Base-by-base conservation (phyloP, 75 land plant species). In the Larix kaempferi region DNA sequence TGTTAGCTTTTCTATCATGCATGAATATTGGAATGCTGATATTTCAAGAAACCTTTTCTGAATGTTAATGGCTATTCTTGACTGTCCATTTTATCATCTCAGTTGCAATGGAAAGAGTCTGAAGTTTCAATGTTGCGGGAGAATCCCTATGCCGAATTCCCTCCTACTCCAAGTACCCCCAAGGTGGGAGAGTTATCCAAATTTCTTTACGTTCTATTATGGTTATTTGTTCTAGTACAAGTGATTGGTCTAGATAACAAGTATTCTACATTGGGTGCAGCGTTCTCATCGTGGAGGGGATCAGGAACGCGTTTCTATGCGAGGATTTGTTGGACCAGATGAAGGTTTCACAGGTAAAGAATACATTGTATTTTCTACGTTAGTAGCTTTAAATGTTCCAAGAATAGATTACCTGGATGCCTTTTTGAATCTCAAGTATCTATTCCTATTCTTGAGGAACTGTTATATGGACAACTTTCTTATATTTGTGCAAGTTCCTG, bases 31-130 rank as follows among this genome's bases (percentile, higher is more conserved):
- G 72, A 17, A 39, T 41, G 22, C 41, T 69, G 52, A 41, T 11
- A 39, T 44, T 35, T 41, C 13, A 33, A 39, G 41, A n/a, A 69
- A 12, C 22, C 6, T 37, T n/a, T 21, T 65, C 39, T 19, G 6
- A 69, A 39, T 13, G 41, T 10, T 69, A 37, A 2, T 69, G 44
- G 52, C 41, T n/a, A 41, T 21, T 8, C 72, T 69, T 39, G 23
- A 39, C 13, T 11, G 49, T n/a, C 41, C 41, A n/a, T 55, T 61
- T 71, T 39, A 35, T 77, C 22, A 80, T 56, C 67, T 71, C 82
- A 96, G 97, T 77, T 94, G 82, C 99, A 96, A 76, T 76, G 90
- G 56, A 96, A 92, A 78, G 98, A 92, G 80, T 87, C 88, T 22
- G 98, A 94, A 61, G 91, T 92, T 78, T 85, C 98, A 55, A 80